Evolutionary conservation across 1,139 yeast genomes (phyloP), one percentile per base, ranked within the genome.

Genomic region (Geotrichum cucujoidarum): DNA sequence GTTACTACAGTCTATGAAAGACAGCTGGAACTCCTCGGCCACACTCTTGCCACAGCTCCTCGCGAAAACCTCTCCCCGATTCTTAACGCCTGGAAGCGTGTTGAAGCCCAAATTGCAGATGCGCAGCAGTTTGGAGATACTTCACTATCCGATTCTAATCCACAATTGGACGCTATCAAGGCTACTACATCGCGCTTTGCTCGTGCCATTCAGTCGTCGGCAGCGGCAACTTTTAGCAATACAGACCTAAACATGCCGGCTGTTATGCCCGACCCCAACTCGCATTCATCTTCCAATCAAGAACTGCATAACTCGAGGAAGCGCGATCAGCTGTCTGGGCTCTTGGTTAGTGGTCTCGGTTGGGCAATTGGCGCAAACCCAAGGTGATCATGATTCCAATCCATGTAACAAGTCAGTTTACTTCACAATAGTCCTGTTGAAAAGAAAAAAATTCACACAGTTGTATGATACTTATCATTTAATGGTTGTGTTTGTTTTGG

Each of bases 291-390:
- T 13, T 4, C 38, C 7, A 29, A 33, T 20, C 43, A 41, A 7
- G 49, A 51, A 4, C 51, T 22, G 14, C 40, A 35, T 7, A 27
- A 21, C 13, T 29, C 33, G n/a, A 40, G 66, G 13, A 63, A 61
- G 47, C 65, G 78, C 37, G 81, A 76, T 48, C 77, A 75, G 57
- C 55, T 78, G 6, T 74, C 80, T 4, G 75, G 72, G 52, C 60
- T 79, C 51, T 67, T 79, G 48, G 81, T 76, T 1, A 71, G 78
- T 32, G 83, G 84, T 0, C 64, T 79, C 40, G 84, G 83, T 2
- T 79, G 84, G 84, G 84, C 83, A 1, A 77, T 79, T 53, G 84
- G 84, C 4, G 84, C 84, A 2, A 72, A 68, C 43, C 55, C 53
- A 32, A 40, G 48, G 32, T 50, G 36, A 35, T 33, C 5, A 36